Conservation (phyloP, 1,139 yeast species). For the Candida glucosophila region DNA sequence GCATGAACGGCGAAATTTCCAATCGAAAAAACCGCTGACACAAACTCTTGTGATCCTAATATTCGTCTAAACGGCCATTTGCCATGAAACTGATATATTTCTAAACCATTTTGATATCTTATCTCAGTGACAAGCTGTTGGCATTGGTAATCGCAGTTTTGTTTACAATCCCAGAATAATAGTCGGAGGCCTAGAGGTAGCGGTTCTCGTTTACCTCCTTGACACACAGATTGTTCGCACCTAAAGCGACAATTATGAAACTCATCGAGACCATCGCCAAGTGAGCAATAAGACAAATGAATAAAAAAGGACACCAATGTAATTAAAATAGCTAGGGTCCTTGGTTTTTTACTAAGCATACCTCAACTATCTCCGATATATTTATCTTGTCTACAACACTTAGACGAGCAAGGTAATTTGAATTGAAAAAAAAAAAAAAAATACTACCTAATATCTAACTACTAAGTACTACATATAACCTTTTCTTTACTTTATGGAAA, state of each 20-base stretch:
- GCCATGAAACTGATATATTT: conserved; percentile 82
- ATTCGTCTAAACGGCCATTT: conserved; percentile 89
- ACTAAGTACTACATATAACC: no score
- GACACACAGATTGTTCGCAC: conserved; percentile 44
- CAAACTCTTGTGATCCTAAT: conserved; percentile 74
- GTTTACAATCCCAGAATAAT: conserved; percentile 69
- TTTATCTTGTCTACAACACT: no score
- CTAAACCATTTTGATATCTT: conserved; percentile 35
- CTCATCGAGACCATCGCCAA: conserved; percentile 71
- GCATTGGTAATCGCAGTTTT: conserved; percentile 88
- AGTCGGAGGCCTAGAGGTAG: conserved; percentile 36
- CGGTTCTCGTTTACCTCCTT: no score
- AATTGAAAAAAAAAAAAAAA: no score
- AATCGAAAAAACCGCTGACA: conserved; percentile 72
- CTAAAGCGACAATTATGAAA: conserved; percentile 57
- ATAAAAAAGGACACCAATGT: no score
- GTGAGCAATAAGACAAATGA: no score
- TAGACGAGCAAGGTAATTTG: no score
- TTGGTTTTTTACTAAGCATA: no score
- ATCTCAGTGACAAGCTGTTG: conserved; percentile 62
- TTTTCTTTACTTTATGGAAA: no score
- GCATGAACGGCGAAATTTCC: conserved; percentile 74
- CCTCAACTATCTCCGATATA: no score
- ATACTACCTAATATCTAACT: no score
- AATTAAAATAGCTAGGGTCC: no score